Percentiles rank a stretch among this genome's conserved stretches.
Conservation (phyloP, 2,329 filamentous ascomycete species). For the Pseudogymnoascus sp. region DNA sequence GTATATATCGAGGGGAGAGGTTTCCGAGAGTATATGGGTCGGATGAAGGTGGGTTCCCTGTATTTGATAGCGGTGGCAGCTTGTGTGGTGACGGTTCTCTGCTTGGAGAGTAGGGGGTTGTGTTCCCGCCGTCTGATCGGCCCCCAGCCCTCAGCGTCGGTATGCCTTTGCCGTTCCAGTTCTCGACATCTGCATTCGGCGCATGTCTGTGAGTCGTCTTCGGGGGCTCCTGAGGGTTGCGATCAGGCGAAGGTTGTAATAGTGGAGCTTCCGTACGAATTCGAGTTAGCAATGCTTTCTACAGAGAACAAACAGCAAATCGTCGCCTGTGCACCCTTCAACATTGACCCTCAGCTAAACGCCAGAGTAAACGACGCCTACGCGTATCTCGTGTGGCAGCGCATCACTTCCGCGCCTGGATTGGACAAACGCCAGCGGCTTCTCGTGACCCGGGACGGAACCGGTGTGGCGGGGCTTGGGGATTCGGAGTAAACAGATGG, state of each 20-base stretch:
- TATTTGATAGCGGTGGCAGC: background rate
- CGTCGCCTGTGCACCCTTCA: background rate
- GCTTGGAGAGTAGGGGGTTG: background rate
- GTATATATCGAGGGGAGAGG: background rate
- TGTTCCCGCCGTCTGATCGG: background rate
- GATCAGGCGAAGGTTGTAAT: slow-evolving; percentile 4
- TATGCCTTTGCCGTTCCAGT: slow-evolving; percentile 4
- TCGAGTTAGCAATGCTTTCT: slow-evolving; percentile 1
- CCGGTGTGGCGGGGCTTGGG: slow-evolving; percentile 3
- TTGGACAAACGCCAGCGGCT: background rate
- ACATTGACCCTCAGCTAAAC: background rate
- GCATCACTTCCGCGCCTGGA: slow-evolving; percentile 1
- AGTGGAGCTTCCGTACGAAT: slow-evolving; percentile 1
- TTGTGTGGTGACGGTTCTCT: slow-evolving; percentile 1
- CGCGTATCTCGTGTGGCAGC: slow-evolving; percentile 1
- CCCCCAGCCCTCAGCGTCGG: background rate
- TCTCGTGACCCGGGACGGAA: slow-evolving; percentile 1
- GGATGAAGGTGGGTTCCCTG: background rate
- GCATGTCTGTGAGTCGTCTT: slow-evolving; percentile 1
- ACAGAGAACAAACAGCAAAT: background rate
- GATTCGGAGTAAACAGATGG: background rate
- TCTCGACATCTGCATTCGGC: slow-evolving; percentile 4
- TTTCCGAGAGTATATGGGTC: background rate
- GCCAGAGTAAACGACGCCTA: background rate
- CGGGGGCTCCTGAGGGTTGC: background rate